These are phyloP conservation scores for Flaveria brownii DNA, from an alignment of 129 eudicot species.

Conservation along the genomic window DNA sequence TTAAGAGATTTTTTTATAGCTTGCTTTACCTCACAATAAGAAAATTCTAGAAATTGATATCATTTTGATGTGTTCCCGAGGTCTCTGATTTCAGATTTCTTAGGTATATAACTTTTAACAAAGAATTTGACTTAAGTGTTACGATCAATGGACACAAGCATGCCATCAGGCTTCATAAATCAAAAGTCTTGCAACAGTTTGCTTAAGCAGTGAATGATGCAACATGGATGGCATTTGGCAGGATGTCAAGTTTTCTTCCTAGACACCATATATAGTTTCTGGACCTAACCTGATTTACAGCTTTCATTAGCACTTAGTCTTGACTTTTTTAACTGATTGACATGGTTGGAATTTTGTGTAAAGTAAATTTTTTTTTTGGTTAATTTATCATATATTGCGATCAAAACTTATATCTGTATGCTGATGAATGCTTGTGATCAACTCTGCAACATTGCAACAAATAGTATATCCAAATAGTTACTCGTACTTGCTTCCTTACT, in stretches of 20 bases:
- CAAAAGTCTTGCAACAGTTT: not conserved
- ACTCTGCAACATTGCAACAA: not conserved
- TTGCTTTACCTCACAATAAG: not conserved
- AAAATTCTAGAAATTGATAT: not conserved
- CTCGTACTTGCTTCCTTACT: not conserved
- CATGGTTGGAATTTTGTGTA: not conserved
- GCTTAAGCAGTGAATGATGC: not conserved
- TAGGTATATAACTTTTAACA: not conserved
- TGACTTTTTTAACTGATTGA: not conserved
- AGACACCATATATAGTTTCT: not conserved
- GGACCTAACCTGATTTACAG: not conserved
- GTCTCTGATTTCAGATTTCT: not conserved
- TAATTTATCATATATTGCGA: not conserved
- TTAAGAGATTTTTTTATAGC: conserved; percentile 1
- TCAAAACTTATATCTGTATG: not conserved
- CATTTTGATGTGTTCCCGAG: conserved; percentile 4
- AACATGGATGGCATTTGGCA: not conserved
- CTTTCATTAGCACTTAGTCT: not conserved
- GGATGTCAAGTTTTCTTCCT: not conserved
- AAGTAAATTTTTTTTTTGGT: not conserved
- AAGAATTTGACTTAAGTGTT: not conserved
- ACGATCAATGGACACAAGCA: not conserved
- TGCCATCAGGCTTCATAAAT: not conserved
- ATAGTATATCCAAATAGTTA: not conserved
- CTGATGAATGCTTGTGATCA: not conserved